Evolutionary conservation across 2,329 filamentous ascomycete genomes (phyloP).

Genomic region (Penicillium concentricum): DNA sequence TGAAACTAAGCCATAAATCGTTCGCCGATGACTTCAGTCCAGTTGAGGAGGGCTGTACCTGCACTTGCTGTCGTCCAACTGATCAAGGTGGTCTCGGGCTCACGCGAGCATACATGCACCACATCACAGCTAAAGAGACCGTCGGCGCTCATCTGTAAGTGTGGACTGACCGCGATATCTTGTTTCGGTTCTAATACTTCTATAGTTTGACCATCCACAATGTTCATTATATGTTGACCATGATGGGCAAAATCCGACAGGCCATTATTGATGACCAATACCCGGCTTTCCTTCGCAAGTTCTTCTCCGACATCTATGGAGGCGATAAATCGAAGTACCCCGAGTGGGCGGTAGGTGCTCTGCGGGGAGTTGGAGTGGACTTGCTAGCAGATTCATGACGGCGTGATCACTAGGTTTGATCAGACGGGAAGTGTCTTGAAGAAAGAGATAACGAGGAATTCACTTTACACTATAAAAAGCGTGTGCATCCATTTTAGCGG

Average conservation of each 20-base stretch:
- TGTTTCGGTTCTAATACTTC: slow-evolving; percentile 10
- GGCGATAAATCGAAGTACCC: slow-evolving; percentile 67
- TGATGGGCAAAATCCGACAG: slow-evolving; percentile 74
- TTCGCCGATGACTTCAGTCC: slow-evolving; percentile 80
- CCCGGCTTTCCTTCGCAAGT: slow-evolving; percentile 72
- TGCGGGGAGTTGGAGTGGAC: slow-evolving; percentile 78
- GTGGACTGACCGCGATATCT: background rate
- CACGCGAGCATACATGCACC: slow-evolving; percentile 85
- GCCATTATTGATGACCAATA: slow-evolving; percentile 80
- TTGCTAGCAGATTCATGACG: slow-evolving; percentile 47
- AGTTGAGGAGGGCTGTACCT: slow-evolving; percentile 79
- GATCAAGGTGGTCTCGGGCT: slow-evolving; percentile 73
- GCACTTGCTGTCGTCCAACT: slow-evolving; percentile 68
- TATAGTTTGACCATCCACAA: slow-evolving; percentile 88
- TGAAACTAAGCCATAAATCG: slow-evolving; percentile 76
- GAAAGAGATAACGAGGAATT: background rate
- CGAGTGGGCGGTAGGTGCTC: slow-evolving; percentile 76
- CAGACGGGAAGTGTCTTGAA: background rate
- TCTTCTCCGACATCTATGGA: slow-evolving; percentile 72
- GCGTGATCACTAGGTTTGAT: background rate
- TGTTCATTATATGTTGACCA: slow-evolving; percentile 81
- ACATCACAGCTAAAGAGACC: slow-evolving; percentile 91
- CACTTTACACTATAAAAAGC: background rate
- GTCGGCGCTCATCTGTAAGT: slow-evolving; percentile 71
- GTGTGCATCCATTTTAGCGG: background rate